These are phyloP conservation scores for Tulasnella sp. DNA, from an alignment of 768 basidiomycete genomes.

Conservation along the genomic window DNA sequence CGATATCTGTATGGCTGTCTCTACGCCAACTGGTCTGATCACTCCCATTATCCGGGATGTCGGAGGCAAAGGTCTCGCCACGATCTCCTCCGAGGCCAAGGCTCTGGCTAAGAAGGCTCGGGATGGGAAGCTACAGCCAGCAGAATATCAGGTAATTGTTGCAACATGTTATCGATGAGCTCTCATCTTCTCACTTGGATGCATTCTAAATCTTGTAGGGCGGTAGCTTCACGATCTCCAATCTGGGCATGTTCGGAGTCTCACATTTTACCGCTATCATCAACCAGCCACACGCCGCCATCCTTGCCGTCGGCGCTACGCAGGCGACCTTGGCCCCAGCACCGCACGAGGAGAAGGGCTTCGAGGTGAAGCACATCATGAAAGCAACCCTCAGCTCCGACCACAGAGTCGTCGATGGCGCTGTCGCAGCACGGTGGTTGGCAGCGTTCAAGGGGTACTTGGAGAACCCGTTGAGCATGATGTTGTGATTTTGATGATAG, in stretches of 20 bases:
- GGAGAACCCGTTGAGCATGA: constrained; percentile 93
- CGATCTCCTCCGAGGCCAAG: constrained; percentile 89
- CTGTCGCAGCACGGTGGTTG: constrained; percentile 88
- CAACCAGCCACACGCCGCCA: constrained; percentile 97
- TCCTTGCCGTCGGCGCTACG: constrained; percentile 87
- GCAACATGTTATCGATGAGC: not conserved
- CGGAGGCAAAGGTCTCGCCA: constrained; percentile 82
- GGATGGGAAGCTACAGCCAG: constrained; percentile 88
- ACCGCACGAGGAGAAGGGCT: constrained; percentile 83
- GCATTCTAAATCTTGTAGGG: constrained; percentile 40
- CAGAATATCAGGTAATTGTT: constrained; percentile 77
- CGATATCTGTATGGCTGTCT: constrained; percentile 94
- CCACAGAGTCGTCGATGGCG: constrained; percentile 93
- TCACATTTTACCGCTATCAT: constrained; percentile 97
- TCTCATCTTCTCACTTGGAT: not conserved
- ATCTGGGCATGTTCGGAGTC: constrained; percentile 96
- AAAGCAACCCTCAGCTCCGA: constrained; percentile 93
- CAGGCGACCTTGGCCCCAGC: constrained; percentile 79
- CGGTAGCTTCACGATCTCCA: constrained; percentile 97
- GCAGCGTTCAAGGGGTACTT: constrained; percentile 89
- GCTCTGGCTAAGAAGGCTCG: constrained; percentile 88
- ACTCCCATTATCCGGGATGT: constrained; percentile 95
- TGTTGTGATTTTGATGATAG: constrained; percentile 53
- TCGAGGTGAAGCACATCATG: constrained; percentile 86
- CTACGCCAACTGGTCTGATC: constrained; percentile 90